Evolutionary conservation across 2,329 filamentous ascomycete genomes (phyloP).

Genomic region (Neofusicoccum kwambonambiense): DNA sequence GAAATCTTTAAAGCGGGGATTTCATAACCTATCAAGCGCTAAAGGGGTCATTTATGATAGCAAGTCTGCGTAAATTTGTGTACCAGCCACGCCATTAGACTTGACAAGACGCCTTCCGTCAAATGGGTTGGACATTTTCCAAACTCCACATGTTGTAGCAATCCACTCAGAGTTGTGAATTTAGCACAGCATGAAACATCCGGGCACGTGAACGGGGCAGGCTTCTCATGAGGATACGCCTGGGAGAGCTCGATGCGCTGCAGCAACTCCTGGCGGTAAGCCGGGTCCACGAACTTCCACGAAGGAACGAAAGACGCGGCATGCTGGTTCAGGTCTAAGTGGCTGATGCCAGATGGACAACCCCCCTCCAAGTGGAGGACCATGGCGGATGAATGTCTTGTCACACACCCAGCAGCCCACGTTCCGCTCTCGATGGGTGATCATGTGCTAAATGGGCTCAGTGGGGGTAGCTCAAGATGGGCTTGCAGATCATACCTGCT

Average conservation of each 20-base stretch:
- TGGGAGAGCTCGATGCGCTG: neutral
- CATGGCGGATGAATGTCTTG: neutral
- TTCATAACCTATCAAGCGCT: neutral
- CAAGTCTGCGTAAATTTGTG: neutral
- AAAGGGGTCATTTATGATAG: neutral
- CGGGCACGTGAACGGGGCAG: neutral
- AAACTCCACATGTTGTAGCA: neutral
- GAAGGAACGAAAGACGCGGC: constrained; percentile 25
- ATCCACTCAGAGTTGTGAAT: neutral
- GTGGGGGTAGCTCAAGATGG: neutral
- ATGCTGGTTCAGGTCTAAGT: constrained; percentile 21
- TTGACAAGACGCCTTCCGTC: neutral
- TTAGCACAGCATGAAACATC: neutral
- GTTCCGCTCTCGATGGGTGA: neutral
- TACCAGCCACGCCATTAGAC: neutral
- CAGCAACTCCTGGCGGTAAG: constrained; percentile 22
- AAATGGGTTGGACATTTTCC: neutral
- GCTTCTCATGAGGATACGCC: neutral
- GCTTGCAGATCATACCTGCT: neutral
- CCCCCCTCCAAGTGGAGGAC: constrained; percentile 21
- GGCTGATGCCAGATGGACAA: constrained; percentile 23
- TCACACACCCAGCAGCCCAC: constrained; percentile 3
- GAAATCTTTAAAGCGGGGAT: no score
- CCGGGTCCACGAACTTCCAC: constrained; percentile 22
- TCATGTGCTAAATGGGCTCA: neutral